phyloP scores from a whole-genome alignment of 2,329 filamentous ascomycete genomes.

The Pseudonectria buxi region DNA sequence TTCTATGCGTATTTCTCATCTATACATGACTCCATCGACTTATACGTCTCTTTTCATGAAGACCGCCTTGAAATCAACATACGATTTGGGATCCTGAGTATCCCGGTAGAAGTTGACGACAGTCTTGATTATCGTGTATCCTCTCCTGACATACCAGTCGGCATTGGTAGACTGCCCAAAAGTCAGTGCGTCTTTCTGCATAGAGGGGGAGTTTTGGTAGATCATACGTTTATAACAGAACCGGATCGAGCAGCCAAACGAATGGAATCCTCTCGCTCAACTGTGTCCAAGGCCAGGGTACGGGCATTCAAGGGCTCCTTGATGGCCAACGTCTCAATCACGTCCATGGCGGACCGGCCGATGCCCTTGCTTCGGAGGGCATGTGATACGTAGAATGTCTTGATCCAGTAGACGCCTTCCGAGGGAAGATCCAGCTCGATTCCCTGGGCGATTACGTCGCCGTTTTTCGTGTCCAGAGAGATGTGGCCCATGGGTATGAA shows the following conservation, averaged over 20 bases:
- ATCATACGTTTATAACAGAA: too few relatives aligned
- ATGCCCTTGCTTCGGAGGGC: constrained; percentile 20
- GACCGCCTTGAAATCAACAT: constrained; percentile 1
- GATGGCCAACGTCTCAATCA: constrained; percentile 20
- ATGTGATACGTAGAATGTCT: constrained; percentile 21
- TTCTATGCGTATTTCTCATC: too few relatives aligned
- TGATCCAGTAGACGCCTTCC: constrained; percentile 23
- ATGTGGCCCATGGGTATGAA: constrained; percentile 20
- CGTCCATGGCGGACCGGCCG: constrained; percentile 24
- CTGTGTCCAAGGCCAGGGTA: constrained; percentile 21
- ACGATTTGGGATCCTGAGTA: not conserved
- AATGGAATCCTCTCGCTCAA: constrained; percentile 16
- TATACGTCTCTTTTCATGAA: constrained; percentile 2
- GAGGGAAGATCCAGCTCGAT: constrained; percentile 14
- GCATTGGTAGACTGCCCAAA: constrained; percentile 18
- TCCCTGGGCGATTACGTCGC: constrained; percentile 1
- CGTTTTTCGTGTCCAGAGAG: constrained; percentile 15
- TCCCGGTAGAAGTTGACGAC: constrained; percentile 11
- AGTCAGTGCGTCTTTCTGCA: not conserved
- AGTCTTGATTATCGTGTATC: constrained; percentile 18
- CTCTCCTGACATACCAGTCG: constrained; percentile 23
- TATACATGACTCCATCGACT: too few relatives aligned
- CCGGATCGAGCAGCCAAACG: constrained; percentile 2
- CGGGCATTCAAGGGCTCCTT: constrained; percentile 17
- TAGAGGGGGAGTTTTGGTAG: accelerated